Evolutionary conservation across 192 early-diverging fungal genomes (phyloP), one percentile per base, ranked within the genome.

Genomic region (Rhizoclosmatium globosum): DNA sequence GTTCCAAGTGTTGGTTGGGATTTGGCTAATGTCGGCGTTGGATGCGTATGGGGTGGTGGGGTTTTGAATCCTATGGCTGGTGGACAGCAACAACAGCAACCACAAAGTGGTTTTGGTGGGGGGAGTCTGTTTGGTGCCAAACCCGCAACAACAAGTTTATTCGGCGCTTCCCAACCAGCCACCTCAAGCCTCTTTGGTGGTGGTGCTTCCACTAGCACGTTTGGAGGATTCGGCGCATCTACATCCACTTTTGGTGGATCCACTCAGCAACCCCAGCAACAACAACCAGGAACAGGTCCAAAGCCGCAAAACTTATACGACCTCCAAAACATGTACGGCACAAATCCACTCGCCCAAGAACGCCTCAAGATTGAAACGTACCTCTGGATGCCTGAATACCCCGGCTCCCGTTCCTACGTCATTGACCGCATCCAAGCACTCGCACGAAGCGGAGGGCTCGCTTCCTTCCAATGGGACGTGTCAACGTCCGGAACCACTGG

Each of bases 281-380:
- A n/a, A n/a, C 15, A 69, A 1, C 68, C 17, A 11, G 42, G 56
- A 13, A n/a, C 56, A 57, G 56, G 11, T 11, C 11, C 68, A 13
- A 69, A 69, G 38, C 64, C 64, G 38, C 13, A 17, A 42, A 65
- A 1, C 19, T 69, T 69, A 39, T 46, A 15, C 9, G 68, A 69
- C 9, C 19, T 69, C 1, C 68, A 69, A 48, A 38, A 69, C 13
- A 13, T 19, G 21, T 69, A 46, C 39, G 68, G 68, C 45, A 15
- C 41, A 45, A 69, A 38, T 17, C 45, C 68, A 2, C 68, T 69
- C 45, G 41, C 42, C 45, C 81, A 83, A 75, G 85, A 86, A 60
- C 60, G 85, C 11, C 39, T 85, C 19, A 86, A 83, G 47, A 66
- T 86, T 47, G 85, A 86, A 79, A 79, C 74, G 38, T 78, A 85